A percentile compares a stretch with the other conserved stretches of the same genome.
phyloP scores from a whole-genome alignment of 2,329 filamentous ascomycete species.

The Fusarium napiforme region DNA sequence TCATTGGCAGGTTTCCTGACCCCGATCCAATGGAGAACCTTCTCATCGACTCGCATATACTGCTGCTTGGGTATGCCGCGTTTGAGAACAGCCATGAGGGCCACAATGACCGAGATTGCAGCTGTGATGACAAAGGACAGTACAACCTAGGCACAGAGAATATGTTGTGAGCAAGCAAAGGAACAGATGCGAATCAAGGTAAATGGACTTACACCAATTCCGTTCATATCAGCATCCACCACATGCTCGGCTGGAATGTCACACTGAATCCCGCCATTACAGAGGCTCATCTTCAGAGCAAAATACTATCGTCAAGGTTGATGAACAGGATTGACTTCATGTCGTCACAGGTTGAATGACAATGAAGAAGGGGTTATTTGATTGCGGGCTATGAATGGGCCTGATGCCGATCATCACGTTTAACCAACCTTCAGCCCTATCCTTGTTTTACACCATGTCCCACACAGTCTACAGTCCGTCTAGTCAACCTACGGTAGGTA shows the following conservation, averaged over 20 bases:
- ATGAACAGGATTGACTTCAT: background rate
- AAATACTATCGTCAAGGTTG: background rate
- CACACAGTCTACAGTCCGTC: background rate
- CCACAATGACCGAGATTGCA: constrained; percentile 10
- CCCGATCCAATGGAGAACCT: constrained; percentile 6
- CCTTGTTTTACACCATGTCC: constrained; percentile 12
- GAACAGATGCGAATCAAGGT: background rate
- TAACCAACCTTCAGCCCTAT: background rate
- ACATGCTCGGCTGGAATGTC: background rate
- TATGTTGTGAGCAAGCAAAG: constrained; percentile 8
- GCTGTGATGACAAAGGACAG: constrained; percentile 19
- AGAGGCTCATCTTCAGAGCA: constrained; percentile 3
- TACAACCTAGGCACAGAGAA: constrained; percentile 1
- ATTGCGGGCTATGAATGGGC: background rate
- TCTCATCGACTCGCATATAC: constrained; percentile 25
- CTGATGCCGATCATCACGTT: constrained; percentile 8
- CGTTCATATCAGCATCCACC: constrained; percentile 31
- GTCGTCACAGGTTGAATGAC: background rate
- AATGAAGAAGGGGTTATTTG: background rate
- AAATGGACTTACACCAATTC: constrained; percentile 14
- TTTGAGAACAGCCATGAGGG: constrained; percentile 12
- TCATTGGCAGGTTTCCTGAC: constrained; percentile 11
- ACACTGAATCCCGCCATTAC: constrained; percentile 4
- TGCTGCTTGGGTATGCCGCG: constrained; percentile 20
- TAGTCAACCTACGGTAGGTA: background rate